Evolutionary conservation across 306 rosid species (phyloP).

Genomic region (Malus sylvestris): DNA sequence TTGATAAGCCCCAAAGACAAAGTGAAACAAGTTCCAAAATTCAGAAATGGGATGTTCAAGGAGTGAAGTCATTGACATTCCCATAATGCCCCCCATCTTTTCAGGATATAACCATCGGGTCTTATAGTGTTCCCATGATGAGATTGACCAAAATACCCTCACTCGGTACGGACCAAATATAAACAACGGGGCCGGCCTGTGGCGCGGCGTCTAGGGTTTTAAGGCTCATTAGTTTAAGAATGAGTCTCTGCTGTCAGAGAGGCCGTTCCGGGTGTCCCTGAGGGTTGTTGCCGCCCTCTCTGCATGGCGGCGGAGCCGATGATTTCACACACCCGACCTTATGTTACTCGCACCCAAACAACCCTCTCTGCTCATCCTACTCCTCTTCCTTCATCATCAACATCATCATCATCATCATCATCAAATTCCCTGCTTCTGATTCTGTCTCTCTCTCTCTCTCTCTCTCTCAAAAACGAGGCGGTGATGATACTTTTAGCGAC

Average conservation of each 20-base stretch:
- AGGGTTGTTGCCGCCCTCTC: background rate
- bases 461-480: slow-evolving; percentile 13
- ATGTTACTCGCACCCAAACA: background rate
- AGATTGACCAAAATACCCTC: background rate
- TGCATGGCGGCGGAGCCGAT: slow-evolving; percentile 31
- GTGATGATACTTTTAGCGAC: slow-evolving; percentile 23
- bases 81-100: background rate
- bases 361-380: background rate
- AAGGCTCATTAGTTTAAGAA: slow-evolving; percentile 29
- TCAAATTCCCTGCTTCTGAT: slow-evolving; percentile 9
- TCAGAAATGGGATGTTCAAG: background rate
- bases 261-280: background rate
- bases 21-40: background rate
- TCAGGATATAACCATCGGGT: background rate
- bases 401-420: background rate
- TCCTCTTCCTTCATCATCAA: background rate
- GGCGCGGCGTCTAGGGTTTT: background rate
- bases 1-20: background rate
- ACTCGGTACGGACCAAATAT: background rate
- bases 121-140: background rate
- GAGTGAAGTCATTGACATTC: background rate
- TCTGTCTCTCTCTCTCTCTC: background rate
- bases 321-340: slow-evolving; percentile 8
- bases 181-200: background rate
- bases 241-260: slow-evolving; percentile 38